Evolutionary conservation across 805 yeast species (phyloP).

Genomic region (Cyberlindnera mrakii): DNA sequence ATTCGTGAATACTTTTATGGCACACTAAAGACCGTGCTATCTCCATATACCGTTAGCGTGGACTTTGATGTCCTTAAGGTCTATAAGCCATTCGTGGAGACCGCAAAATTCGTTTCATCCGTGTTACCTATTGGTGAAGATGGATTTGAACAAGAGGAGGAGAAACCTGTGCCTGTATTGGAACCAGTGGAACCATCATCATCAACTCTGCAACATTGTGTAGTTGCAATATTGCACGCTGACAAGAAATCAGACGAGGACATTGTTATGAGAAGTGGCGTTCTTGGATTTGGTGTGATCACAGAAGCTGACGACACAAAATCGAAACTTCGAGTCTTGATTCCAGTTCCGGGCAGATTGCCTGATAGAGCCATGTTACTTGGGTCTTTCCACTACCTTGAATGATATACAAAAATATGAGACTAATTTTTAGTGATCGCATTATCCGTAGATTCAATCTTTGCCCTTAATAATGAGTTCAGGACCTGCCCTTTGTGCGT

Average conservation of each 20-base stretch:
- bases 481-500: conserved; percentile 69
- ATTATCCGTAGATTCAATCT: not conserved
- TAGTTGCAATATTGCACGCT: conserved; percentile 60
- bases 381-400: conserved; percentile 78
- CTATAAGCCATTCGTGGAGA: conserved; percentile 42
- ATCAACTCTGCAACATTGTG: conserved; percentile 63
- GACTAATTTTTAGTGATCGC: not conserved
- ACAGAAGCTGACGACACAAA: conserved; percentile 66
- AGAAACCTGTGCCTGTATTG: conserved; percentile 18
- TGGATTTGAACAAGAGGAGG: conserved; percentile 23
- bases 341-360: conserved; percentile 83
- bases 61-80: conserved; percentile 56
- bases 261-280: conserved; percentile 46
- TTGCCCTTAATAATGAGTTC: conserved; percentile 43
- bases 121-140: conserved; percentile 23
- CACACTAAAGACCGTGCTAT: conserved; percentile 50
- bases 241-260: conserved; percentile 40
- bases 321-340: conserved; percentile 58
- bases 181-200: conserved; percentile 39
- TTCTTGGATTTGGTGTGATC: conserved; percentile 66
- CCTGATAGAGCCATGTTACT: conserved; percentile 71
- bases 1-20: conserved; percentile 93
- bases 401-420: conserved; percentile 35
- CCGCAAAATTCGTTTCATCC: conserved; percentile 13
- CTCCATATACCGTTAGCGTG: conserved; percentile 82